Conservation (phyloP, 164 flowering plant genomes). For the Annona squamosa region DNA sequence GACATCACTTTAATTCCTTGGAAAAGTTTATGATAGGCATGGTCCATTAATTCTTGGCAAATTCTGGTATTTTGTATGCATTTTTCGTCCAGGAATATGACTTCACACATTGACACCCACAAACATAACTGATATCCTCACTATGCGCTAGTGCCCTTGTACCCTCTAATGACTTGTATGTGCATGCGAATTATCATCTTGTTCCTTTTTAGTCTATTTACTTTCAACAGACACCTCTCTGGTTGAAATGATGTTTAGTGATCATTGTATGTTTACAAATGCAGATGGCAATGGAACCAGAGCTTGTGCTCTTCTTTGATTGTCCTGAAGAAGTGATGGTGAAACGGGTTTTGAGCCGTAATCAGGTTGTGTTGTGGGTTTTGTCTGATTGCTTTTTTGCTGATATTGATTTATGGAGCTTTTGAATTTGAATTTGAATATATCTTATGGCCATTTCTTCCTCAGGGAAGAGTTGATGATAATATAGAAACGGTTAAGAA, state of each 20-base stretch:
- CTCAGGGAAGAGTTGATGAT: conserved; percentile 92
- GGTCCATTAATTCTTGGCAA: too few relatives aligned
- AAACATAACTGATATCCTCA: too few relatives aligned
- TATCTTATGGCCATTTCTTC: neutral
- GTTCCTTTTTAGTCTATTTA: too few relatives aligned
- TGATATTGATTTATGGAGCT: neutral
- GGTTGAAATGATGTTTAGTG: neutral
- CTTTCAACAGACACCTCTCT: neutral
- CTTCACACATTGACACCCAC: too few relatives aligned
- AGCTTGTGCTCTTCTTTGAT: conserved; percentile 81
- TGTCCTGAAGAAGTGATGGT: conserved; percentile 95
- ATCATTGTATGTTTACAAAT: conserved; percentile 7
- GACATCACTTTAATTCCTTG: too few relatives aligned
- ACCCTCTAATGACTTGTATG: too few relatives aligned
- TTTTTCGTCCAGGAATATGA: too few relatives aligned
- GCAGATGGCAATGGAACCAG: conserved; percentile 76
- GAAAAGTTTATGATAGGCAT: too few relatives aligned
- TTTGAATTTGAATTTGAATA: conserved; percentile 1
- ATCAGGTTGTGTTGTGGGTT: conserved; percentile 60
- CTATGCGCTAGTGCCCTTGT: too few relatives aligned
- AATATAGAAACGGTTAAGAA: conserved; percentile 74
- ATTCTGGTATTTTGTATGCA: too few relatives aligned
- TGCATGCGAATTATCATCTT: too few relatives aligned
- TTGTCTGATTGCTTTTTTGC: neutral
- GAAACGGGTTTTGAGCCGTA: conserved; percentile 80